Base-by-base conservation (phyloP, 305 asterid species). In the Nicotiana rustica region DNA sequence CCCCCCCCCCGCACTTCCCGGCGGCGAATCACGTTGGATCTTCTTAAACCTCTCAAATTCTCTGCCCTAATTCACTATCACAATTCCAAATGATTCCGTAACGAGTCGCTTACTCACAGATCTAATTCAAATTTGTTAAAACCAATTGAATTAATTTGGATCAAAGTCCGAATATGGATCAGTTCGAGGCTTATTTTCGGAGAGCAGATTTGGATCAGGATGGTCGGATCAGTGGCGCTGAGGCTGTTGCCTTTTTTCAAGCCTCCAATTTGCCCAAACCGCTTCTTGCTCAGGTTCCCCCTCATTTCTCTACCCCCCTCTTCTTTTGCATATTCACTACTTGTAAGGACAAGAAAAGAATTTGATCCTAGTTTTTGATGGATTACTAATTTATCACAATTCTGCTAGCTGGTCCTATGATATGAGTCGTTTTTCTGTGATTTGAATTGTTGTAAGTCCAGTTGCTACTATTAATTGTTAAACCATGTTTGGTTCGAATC, bases 151-250 rank as follows among this genome's bases (percentile, higher is more conserved):
- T 44, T 59, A 56, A 21, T 60, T 59, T 67, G 56, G 6, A 59
- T 25, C 69, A 56, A 35, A 77, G 44, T 69, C 87, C 90, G 77
- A 89, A 84, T 81, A 86, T 88, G 92, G 94, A 92, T 75, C 92
- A 91, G 81, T 93, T 93, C 73, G 97, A 93, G 84, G 88, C 89
- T 56, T 93, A 88, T 85, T 93, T 93, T 82, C 92, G 87, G 86
- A 88, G 92, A 82, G 97, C 97, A 21, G 98, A 93, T 86, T 81
- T 89, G 91, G 98, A 93, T 91, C 95, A 93, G 71, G 98, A 93
- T 69, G 97, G 98, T 25, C 92, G 94, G 83, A 85, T 93, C 83
- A 93, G 93, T 85, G 95, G 98, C 76, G 84, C 3, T 52, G 98
- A 93, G 89, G 98, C 98, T 52, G 94, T 93, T 87, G 80, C 90